Conservation (phyloP, 768 basidiomycete species). For the Mrakia blollopis region DNA sequence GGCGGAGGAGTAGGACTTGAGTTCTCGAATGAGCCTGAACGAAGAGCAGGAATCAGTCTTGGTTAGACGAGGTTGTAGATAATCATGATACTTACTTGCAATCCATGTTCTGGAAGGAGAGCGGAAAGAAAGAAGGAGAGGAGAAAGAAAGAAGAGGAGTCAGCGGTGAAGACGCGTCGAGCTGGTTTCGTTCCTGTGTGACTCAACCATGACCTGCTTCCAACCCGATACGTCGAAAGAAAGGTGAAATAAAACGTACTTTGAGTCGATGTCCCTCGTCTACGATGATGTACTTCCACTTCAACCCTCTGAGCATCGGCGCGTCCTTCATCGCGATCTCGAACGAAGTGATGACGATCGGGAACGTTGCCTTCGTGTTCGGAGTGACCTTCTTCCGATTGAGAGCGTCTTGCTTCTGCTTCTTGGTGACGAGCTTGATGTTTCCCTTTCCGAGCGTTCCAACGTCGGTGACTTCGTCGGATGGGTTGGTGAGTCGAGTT, state of each 20-base stretch:
- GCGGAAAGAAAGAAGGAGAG: background rate
- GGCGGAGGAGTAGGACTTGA: conserved; percentile 76
- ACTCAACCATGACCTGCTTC: too few relatives aligned
- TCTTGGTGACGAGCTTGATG: background rate
- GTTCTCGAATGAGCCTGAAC: conserved; percentile 66
- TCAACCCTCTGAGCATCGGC: conserved; percentile 16
- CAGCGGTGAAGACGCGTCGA: background rate
- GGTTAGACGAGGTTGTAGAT: background rate
- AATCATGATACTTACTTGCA: conserved; percentile 53
- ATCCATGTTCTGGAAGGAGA: conserved; percentile 59
- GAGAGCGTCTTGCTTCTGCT: background rate
- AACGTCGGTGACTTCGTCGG: background rate
- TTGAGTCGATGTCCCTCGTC: conserved; percentile 75
- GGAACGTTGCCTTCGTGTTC: conserved; percentile 31
- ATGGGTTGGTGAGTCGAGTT: conserved; percentile 52
- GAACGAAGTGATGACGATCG: conserved; percentile 28
- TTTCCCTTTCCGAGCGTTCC: background rate
- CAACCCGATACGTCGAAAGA: too few relatives aligned
- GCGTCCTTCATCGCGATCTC: conserved; percentile 30
- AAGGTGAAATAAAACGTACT: background rate
- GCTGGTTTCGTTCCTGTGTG: too few relatives aligned
- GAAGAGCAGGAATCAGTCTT: background rate
- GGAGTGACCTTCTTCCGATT: background rate
- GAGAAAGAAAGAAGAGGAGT: background rate
- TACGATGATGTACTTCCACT: conserved; percentile 67